These are phyloP conservation scores for Fraxinus albicans DNA, from an alignment of 305 asterid species.

Conservation along the genomic window DNA sequence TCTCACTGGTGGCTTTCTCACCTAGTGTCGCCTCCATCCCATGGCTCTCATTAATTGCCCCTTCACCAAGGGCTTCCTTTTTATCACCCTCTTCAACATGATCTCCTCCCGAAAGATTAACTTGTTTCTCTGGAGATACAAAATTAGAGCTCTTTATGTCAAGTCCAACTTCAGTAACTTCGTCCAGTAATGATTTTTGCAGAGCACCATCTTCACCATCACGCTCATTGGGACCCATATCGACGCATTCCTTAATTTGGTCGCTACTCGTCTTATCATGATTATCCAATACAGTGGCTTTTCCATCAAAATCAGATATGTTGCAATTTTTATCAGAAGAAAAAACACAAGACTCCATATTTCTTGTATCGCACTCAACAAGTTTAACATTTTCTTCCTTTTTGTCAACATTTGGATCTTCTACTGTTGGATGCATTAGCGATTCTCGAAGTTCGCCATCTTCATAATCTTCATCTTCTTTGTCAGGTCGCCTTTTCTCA, in stretches of 20 bases:
- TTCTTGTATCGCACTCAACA: slow-evolving; percentile 26
- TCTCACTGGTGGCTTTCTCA: slow-evolving; percentile 37
- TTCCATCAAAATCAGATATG: slow-evolving; percentile 29
- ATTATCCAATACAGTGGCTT: slow-evolving; percentile 26
- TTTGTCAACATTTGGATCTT: slow-evolving; percentile 30
- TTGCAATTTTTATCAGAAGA: slow-evolving; percentile 25
- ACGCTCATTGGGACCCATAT: slow-evolving; percentile 29
- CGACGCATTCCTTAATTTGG: slow-evolving; percentile 28
- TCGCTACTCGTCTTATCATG: slow-evolving; percentile 31
- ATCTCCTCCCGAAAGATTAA: slow-evolving; percentile 32
- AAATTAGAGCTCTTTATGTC: not conserved
- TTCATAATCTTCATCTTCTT: slow-evolving; percentile 76
- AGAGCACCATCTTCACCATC: slow-evolving; percentile 27
- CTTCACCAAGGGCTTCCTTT: slow-evolving; percentile 35
- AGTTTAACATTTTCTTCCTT: slow-evolving; percentile 24
- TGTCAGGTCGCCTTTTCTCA: slow-evolving; percentile 28
- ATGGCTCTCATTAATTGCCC: slow-evolving; percentile 33
- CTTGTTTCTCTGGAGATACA: slow-evolving; percentile 25
- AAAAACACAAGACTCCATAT: slow-evolving; percentile 28
- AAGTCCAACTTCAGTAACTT: slow-evolving; percentile 29
- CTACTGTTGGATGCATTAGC: slow-evolving; percentile 28
- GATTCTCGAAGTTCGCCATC: slow-evolving; percentile 89
- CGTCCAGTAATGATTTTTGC: slow-evolving; percentile 28
- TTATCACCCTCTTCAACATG: slow-evolving; percentile 25
- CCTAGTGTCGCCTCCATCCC: slow-evolving; percentile 28